Evolutionary conservation across 192 early-diverging fungal species (phyloP).

Genomic region (Phycomyces blakesleeanus): DNA sequence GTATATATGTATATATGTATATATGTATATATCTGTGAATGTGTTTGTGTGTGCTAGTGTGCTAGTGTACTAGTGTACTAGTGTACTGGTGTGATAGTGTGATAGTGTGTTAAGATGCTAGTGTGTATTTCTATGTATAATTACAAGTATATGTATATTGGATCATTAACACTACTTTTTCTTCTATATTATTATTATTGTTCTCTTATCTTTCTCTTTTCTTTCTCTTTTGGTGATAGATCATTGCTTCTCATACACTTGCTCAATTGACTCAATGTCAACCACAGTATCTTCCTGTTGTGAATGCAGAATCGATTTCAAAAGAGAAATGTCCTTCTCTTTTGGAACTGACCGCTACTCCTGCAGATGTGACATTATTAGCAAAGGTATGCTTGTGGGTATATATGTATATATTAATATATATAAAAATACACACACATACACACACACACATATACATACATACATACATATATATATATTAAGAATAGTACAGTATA

Average conservation of each 20-base stretch:
- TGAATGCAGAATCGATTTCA: conserved; percentile 10
- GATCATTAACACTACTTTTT: neutral
- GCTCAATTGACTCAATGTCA: conserved; percentile 31
- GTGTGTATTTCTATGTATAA: too few relatives aligned
- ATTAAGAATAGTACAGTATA: too few relatives aligned
- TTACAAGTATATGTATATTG: too few relatives aligned
- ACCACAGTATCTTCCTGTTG: conserved; percentile 19
- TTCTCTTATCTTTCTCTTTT: neutral
- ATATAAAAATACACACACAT: neutral
- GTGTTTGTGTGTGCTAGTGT: too few relatives aligned
- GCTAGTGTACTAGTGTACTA: too few relatives aligned
- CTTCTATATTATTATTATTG: neutral
- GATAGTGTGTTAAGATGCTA: too few relatives aligned
- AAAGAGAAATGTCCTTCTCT: conserved; percentile 29
- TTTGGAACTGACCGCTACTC: conserved; percentile 2
- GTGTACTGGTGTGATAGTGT: too few relatives aligned
- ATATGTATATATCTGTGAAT: too few relatives aligned
- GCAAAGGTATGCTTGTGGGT: conserved; percentile 29
- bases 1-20: too few relatives aligned
- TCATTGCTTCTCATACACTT: conserved; percentile 29
- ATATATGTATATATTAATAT: neutral
- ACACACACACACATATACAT: neutral
- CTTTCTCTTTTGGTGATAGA: conserved; percentile 8
- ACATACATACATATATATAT: neutral
- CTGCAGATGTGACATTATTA: conserved; percentile 14